phyloP scores from a whole-genome alignment of 257 asterid species.

The Nicotiana tomentosiformis region DNA sequence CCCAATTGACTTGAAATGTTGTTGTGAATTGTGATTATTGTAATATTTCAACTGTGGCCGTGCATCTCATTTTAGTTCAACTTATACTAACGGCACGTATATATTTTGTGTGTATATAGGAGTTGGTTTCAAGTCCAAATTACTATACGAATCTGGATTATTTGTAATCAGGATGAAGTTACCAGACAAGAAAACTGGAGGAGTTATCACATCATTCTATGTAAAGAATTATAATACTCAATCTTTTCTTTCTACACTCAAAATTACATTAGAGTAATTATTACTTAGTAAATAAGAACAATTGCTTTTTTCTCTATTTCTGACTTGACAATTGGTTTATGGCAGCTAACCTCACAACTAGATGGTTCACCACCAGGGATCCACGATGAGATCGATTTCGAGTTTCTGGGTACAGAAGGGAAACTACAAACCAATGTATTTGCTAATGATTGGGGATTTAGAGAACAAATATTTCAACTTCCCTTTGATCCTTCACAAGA shows the following conservation, averaged over 20 bases:
- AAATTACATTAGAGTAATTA: too few relatives aligned
- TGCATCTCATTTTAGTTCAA: background rate
- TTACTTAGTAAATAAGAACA: too few relatives aligned
- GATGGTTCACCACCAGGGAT: background rate
- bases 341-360: slow-evolving; percentile 33
- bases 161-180: slow-evolving; percentile 43
- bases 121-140: slow-evolving; percentile 49
- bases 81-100: too few relatives aligned
- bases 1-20: too few relatives aligned
- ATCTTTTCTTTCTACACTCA: background rate
- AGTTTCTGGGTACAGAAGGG: slow-evolving; percentile 45
- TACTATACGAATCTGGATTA: slow-evolving; percentile 35
- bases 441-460: slow-evolving; percentile 30
- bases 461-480: slow-evolving; percentile 47
- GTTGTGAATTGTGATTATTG: too few relatives aligned
- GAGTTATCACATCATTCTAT: slow-evolving; percentile 41
- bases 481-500: slow-evolving; percentile 55
- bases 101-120: slow-evolving; percentile 18
- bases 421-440: slow-evolving; percentile 49
- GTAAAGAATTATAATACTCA: slow-evolving; percentile 16
- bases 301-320: background rate
- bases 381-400: slow-evolving; percentile 52
- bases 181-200: slow-evolving; percentile 29
- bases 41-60: background rate
- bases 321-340: background rate